Evolutionary conservation across 139 green algal species (phyloP), one percentile per base, ranked within the genome.

Genomic region (Chlamydomonas urium): DNA sequence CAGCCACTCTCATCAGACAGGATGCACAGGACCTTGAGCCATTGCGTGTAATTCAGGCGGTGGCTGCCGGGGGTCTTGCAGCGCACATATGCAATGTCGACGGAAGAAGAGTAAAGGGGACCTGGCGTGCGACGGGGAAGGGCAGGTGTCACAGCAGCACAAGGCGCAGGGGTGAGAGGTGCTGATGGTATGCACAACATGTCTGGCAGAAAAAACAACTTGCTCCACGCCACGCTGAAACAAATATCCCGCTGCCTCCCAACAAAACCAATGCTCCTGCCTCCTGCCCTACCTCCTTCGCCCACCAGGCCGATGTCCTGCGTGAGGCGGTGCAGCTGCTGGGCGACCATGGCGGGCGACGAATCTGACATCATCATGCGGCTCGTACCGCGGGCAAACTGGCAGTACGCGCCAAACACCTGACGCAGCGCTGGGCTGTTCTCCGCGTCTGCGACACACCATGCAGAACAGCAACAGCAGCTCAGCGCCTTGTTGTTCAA

Each of bases 401-500:
- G 56, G 69, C 69, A 75, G 69, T 75, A 75, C 21, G 69, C 69
- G 10, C 28, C 37, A 50, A 75, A 75, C 17, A 75, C 69, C 17
- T 45, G 28, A 4, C 57, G 69, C 57, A 75, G 69, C 57, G 69
- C 69, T 31, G 42, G 38, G 8, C 24, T 23, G 29, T 32, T 8
- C 4, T 71, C 65, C 23, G 65, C 26, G 29, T 38, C 65, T 56
- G 65, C 14, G 35, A 63, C 29, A n/a, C n/a, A n/a, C n/a, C n/a
- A n/a, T n/a, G n/a, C n/a, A n/a, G n/a, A n/a, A n/a, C n/a, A n/a
- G n/a, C n/a, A n/a, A n/a, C n/a, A n/a, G n/a, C n/a, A n/a, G n/a
- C n/a, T n/a, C n/a, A n/a, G n/a, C n/a, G n/a, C n/a, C n/a, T n/a
- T n/a, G n/a, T n/a, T n/a, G n/a, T n/a, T n/a, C n/a, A n/a, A n/a